Base-by-base conservation (phyloP, 2,329 filamentous ascomycete genomes). In the Fusarium sp. region DNA sequence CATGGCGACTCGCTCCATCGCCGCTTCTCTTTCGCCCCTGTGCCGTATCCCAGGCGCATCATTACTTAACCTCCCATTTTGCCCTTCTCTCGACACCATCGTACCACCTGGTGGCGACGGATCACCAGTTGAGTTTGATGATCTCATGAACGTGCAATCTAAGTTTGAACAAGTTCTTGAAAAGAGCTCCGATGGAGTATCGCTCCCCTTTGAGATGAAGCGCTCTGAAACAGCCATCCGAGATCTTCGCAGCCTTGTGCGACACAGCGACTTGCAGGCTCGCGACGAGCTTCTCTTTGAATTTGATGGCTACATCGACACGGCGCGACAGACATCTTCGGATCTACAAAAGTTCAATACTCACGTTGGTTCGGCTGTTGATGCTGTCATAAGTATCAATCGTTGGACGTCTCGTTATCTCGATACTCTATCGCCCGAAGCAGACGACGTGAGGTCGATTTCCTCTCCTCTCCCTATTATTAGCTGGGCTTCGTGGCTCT, bases 161-260 rank as follows among this genome's bases (percentile, higher is more conserved):
- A 85, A 89, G 27, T 93, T 96, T 56, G 91, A 94, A 76, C 87
- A 91, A 58, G 88, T 96, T 1, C 79, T 96, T 6, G 87, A 92
- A 68, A 87, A 88, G 59, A 88, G 87, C 17, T 85, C 88, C 2
- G 84, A 88, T 21, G 87, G 89, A 2, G 87, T 89, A 3, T 88
- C 87, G 2, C 79, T 96, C 5, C 92, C 92, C 0, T 82, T 91
- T 69, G 90, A 93, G 70, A 94, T 96, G 88, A 94, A 93, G 80
- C 86, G 88, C 11, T 89, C 90, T 4, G 91, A 95, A 76, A 83
- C 88, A 4, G 89, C 90, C 2, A 89, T 96, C 35, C 87, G 92
- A 39, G 92, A 94, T 71, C 80, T 96, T 23, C 87, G 90, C 31
- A 90, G 88, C 25, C 83, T 94, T 42, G 90, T 96, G 33, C 84